Evolutionary conservation across 2,329 filamentous ascomycete species (phyloP).

Genomic region (Ceratocystis colombiana): DNA sequence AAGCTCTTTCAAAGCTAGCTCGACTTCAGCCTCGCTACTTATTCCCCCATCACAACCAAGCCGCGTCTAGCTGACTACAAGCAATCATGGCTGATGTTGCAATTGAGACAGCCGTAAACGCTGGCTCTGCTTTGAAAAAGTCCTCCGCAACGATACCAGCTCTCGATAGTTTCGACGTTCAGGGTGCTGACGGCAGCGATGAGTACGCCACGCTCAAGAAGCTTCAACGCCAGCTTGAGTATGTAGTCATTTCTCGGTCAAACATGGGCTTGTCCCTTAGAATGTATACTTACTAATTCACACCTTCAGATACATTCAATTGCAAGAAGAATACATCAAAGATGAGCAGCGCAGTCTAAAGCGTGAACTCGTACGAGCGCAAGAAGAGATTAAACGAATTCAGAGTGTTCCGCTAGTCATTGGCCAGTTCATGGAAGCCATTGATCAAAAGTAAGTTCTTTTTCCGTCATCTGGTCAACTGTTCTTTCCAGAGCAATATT

Average conservation of each 20-base stretch:
- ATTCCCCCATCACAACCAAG: neutral
- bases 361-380: constrained; percentile 88
- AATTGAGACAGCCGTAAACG: constrained; percentile 70
- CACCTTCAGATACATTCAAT: constrained; percentile 70
- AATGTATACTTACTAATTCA: neutral
- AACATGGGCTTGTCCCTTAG: neutral
- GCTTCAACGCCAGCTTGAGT: constrained; percentile 92
- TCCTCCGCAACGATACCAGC: constrained; percentile 72
- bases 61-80: neutral
- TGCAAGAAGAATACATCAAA: constrained; percentile 99
- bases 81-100: constrained; percentile 71
- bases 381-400: constrained; percentile 99
- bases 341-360: constrained; percentile 98
- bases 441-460: constrained; percentile 80
- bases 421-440: constrained; percentile 99
- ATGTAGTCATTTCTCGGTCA: constrained; percentile 32
- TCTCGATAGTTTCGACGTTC: constrained; percentile 80
- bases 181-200: constrained; percentile 70
- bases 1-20: constrained; percentile 4
- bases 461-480: constrained; percentile 8
- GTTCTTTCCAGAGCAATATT: constrained; percentile 26
- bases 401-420: constrained; percentile 97
- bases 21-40: constrained; percentile 17
- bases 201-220: constrained; percentile 96
- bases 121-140: constrained; percentile 68